Evolutionary conservation across 768 basidiomycete genomes (phyloP), one percentile per base, ranked within the genome.

Genomic region (Royoungia palumana): DNA sequence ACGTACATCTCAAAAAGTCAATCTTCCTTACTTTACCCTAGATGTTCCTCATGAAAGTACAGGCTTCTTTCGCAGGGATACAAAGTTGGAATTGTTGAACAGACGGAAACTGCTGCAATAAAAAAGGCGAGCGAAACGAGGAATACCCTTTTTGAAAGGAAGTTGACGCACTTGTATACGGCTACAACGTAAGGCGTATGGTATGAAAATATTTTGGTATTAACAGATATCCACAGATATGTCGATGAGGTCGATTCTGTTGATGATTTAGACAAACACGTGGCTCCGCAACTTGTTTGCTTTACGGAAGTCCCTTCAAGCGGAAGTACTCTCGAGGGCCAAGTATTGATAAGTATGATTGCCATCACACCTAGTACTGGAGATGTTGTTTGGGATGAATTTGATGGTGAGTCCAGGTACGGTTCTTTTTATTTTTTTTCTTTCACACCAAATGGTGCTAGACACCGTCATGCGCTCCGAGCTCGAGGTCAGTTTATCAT

Each of bases 311-410:
- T 47, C 32, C 41, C 51, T 2, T 25, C 54, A 57, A 46, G 35
- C 9, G 22, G 65, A 2, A 44, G 44, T 22, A 24, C 42, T 25
- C 44, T 41, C 14, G 61, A 55, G 21, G 65, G 59, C 5, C 58
- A 75, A 43, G 76, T 81, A 5, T 69, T 59, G 2, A 75, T 97
- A 35, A 85, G 85, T 8, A 73, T 97, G 67, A 75, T 97, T 28
- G 79, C 81, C 14, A 82, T 96, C 14, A 82, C 83, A 48, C 90
- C 94, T 1, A 83, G 83, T 40, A 96, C 93, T 0, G 95, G 95
- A 2, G 94, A 96, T 55, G 87, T 99, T 3, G 71, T 92, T 3
- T 98, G 91, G 82, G 95, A 99, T 60, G 82, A 89, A 47, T 95
- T 94, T 60, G 76, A 87, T 45, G 93, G 89, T 85, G 59, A 44